Conservation (phyloP, 768 basidiomycete genomes). For the Mycena chlorophos region DNA sequence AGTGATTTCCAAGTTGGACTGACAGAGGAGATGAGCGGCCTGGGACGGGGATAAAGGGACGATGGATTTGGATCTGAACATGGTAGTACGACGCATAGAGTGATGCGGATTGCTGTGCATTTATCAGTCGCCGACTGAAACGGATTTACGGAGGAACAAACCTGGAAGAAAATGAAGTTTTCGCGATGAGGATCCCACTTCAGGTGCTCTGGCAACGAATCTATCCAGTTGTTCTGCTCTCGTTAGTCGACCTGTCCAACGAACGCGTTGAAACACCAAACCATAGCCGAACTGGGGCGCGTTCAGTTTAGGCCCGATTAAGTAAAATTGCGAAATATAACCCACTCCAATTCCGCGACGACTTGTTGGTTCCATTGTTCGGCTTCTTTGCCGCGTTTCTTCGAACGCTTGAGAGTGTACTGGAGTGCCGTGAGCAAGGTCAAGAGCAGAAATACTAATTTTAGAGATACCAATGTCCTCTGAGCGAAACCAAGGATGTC, state of each 20-base stretch:
- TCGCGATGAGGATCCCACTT: slow-evolving; percentile 41
- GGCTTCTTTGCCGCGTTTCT: slow-evolving; percentile 19
- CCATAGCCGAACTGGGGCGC: slow-evolving; percentile 18
- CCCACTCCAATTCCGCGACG: slow-evolving; percentile 20
- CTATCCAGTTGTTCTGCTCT: slow-evolving; percentile 19
- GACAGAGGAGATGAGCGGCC: slow-evolving; percentile 20
- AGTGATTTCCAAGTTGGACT: not conserved
- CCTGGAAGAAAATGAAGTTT: slow-evolving; percentile 34
- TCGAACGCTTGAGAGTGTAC: slow-evolving; percentile 22
- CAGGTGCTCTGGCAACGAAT: slow-evolving; percentile 24
- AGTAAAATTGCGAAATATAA: not conserved
- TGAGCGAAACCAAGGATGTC: slow-evolving; percentile 47
- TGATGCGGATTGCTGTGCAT: slow-evolving; percentile 38
- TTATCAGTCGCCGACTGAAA: too few species aligned
- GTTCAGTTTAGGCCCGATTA: not conserved
- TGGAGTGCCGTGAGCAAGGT: not conserved
- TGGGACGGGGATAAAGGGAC: slow-evolving; percentile 43
- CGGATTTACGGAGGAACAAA: too few species aligned
- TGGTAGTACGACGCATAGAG: slow-evolving; percentile 43
- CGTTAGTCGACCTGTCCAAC: not conserved
- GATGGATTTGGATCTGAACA: slow-evolving; percentile 36
- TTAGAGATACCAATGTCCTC: slow-evolving; percentile 24
- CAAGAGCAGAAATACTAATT: not conserved
- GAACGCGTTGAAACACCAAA: not conserved
- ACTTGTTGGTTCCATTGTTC: slow-evolving; percentile 22